Evolutionary conservation across 345 rosid species (phyloP).

Genomic region (Xanthoceras sorbifolium): DNA sequence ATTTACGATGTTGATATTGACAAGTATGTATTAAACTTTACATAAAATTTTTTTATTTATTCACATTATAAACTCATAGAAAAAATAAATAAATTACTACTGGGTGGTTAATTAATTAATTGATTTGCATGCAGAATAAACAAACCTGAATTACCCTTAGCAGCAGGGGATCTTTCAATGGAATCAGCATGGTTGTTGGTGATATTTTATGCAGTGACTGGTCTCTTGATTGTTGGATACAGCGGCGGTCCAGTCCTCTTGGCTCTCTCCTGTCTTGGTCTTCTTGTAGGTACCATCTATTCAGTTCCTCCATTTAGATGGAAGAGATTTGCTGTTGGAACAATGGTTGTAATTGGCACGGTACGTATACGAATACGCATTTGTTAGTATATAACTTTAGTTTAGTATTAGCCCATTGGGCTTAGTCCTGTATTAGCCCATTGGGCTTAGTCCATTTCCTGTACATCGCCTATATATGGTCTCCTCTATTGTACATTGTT

Average conservation of each 20-base stretch:
- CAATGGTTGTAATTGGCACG: no score
- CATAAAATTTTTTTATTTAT: not conserved
- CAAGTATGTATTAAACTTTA: constrained; percentile 55
- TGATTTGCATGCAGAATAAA: constrained; percentile 70
- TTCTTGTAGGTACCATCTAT: constrained; percentile 86
- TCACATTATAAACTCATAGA: no score
- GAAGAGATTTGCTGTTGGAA: constrained; percentile 84
- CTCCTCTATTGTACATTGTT: no score
- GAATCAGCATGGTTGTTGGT: constrained; percentile 89
- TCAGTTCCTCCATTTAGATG: constrained; percentile 94
- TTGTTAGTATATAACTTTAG: no score
- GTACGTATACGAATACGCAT: no score
- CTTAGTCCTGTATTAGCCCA: no score
- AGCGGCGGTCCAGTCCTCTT: constrained; percentile 85
- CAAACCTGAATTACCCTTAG: constrained; percentile 94
- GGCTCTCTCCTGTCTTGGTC: constrained; percentile 74
- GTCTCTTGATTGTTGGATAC: constrained; percentile 62
- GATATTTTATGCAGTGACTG: constrained; percentile 68
- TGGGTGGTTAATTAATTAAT: constrained; percentile 6
- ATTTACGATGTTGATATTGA: constrained; percentile 92
- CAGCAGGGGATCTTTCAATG: constrained; percentile 95
- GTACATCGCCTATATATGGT: no score
- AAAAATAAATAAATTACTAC: no score
- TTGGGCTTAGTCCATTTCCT: no score
- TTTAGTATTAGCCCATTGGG: no score